Evolutionary conservation across 805 yeast genomes (phyloP), one percentile per base, ranked within the genome.

Genomic region (Starmera pachycereana): DNA sequence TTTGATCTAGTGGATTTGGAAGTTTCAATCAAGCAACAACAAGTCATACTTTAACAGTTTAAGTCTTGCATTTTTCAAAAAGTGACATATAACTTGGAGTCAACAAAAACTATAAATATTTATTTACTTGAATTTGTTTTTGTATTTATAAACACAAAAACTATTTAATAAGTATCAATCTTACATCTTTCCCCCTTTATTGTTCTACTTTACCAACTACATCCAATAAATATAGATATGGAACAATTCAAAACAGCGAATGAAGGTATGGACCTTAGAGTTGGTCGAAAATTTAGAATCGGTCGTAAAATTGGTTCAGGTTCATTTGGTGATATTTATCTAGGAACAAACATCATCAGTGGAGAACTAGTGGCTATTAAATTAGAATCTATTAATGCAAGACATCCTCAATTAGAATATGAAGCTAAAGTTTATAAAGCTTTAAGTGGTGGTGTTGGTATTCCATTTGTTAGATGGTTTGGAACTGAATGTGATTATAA

Each of bases 301-400:
- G 96, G 96, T 32, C 81, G 96, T 45, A 89, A 89, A 63, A 90
- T 90, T 54, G 98, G 98, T 16, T 80, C 92, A 33, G 98, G 98
- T 14, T 89, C 97, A 10, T 90, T 90, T 61, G 98, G 98, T 44
- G 98, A 92, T 59, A 92, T 90, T 52, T 92, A 92, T 62, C 72
- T 88, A 48, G 83, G 96, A 11, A 86, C 95, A 22, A 92, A 90
- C 64, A 78, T 92, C 61, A 86, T 90, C 37, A 83, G 94, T 33
- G 97, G 97, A 33, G 97, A 92, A 62, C 96, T 90, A 61, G 97
- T 92, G 40, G 98, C 97, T 49, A 90, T 90, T 69, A 90, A 90
- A 61, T 70, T 90, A 46, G 98, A 90, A 59, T 81, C 84, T 47
- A 77, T 84, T 40, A 72, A 81, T 42, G 96, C 97, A 2, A 85